Base-by-base conservation (phyloP, 164 flowering plant species). In the Aristolochia fimbriata region DNA sequence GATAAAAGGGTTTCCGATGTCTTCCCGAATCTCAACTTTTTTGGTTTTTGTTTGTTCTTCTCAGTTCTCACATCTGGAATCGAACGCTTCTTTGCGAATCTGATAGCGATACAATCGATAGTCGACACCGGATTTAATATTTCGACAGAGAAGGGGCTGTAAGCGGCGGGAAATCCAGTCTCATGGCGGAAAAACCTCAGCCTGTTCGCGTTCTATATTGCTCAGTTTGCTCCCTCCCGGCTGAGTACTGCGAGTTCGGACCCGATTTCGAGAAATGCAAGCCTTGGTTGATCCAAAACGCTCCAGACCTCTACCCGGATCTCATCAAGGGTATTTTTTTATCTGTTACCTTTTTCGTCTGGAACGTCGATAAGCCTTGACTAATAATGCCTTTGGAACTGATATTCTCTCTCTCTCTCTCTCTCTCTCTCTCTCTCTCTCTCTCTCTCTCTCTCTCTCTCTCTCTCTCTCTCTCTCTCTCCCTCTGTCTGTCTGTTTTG, bases 261-360 rank as follows among this genome's bases (percentile, higher is more conserved):
- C 83, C 96, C 59, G 96, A 93, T 74, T 90, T 90, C 68, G 88
- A 81, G 68, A 90, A 83, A 72, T 92, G 98, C 83, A 92, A 92
- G 68, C 98, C 97, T 6, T 92, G 98, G 98, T 66, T 92, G 74
- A 78, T 93, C 76, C 75, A 71, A 56, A 84, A 90, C 74, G 96
- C 87, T 4, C 88, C 94, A 8, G 76, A 87, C 3, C 72, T 84
- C 17, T 93, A 87, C 67, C 97, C 97, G 0, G 87, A 90, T 83
- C 97, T 93, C 58, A 22, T 83, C 48, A 81, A 83, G 81, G 95
- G 96, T 88, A 20, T 24, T 57, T 15, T 58, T 25, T 19, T 31
- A 41, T 47, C 31, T 21, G 30, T 62, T 59, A 21, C 37, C 52
- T 11, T 50, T 17, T 50, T 7, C 22, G 2, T 17, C 20, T 50